Percentiles rank a stretch among this genome's conserved stretches.
phyloP scores from a whole-genome alignment of 2,329 filamentous ascomycete genomes.

The Penicillium griseofulvum region DNA sequence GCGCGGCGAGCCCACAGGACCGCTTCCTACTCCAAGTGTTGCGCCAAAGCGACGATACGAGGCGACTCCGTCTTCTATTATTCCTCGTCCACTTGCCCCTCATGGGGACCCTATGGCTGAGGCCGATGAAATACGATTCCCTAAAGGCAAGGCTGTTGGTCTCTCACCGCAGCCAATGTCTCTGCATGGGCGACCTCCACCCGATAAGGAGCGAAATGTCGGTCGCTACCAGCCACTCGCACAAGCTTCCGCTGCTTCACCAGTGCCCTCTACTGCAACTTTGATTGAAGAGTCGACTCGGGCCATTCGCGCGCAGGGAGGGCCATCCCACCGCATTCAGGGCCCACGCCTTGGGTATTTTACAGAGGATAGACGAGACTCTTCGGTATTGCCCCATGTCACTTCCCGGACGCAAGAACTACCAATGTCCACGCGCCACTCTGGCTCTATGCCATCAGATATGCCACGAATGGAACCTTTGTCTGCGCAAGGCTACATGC shows the following conservation, averaged over 20 bases:
- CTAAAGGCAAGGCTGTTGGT: slow-evolving; percentile 32
- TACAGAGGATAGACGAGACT: slow-evolving; percentile 41
- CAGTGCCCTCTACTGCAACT: slow-evolving; percentile 26
- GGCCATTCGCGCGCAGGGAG: slow-evolving; percentile 32
- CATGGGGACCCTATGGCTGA: slow-evolving; percentile 40
- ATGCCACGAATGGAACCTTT: slow-evolving; percentile 37
- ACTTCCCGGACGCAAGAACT: slow-evolving; percentile 30
- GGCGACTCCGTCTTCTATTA: slow-evolving; percentile 42
- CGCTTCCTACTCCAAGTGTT: slow-evolving; percentile 44
- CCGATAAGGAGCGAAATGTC: slow-evolving; percentile 37
- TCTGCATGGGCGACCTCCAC: slow-evolving; percentile 32
- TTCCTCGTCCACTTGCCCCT: slow-evolving; percentile 43
- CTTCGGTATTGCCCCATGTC: slow-evolving; percentile 25
- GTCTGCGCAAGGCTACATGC: slow-evolving; percentile 31
- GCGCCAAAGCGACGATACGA: slow-evolving; percentile 51
- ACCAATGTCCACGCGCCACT: slow-evolving; percentile 31
- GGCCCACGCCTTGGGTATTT: slow-evolving; percentile 48
- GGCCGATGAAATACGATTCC: slow-evolving; percentile 30
- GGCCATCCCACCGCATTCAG: slow-evolving; percentile 32
- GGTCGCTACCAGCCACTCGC: slow-evolving; percentile 40
- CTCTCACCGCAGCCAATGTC: slow-evolving; percentile 33
- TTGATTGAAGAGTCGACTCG: slow-evolving; percentile 37
- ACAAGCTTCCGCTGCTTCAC: slow-evolving; percentile 35
- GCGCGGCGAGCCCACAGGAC: slow-evolving; percentile 45
- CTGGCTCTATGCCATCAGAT: slow-evolving; percentile 27